Evolutionary conservation across 371 early-diverging fungal genomes (phyloP), one percentile per base, ranked within the genome.

Genomic region (Lichtheimia corymbifera): DNA sequence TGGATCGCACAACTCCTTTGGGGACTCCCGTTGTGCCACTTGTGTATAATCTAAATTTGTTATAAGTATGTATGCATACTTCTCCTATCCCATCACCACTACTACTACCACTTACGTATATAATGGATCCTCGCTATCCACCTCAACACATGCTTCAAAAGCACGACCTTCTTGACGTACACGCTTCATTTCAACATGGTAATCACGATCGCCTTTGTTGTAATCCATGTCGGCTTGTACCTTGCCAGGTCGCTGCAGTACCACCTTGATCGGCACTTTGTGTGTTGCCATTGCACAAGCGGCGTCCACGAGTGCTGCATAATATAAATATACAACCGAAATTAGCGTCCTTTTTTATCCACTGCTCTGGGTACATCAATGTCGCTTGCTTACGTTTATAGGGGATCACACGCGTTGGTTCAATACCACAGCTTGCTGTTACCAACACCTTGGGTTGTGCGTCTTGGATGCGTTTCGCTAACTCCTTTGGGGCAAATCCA

Each of bases 1-100:
- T 90, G 9, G 92, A 87, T 50, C 97, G 93, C 4, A 94, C 89
- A 7, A 98, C 93, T 20, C 97, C 97, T 80, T 93, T 93, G 20
- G 93, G 93, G 5, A 77, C 68, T 1, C 92, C 93, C 0, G 93
- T 93, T 12, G 91, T 91, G 6, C 97, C 97, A 64, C 90, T 89
- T 4, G 97, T 97, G 80, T 97, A 97, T 11, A 97, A 81, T 62
- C 95, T 88, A 55, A 40, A 40, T 45, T 45, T 45, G 15, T 5
- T 5, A 1, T 47, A 11, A 47, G 7, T 9, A 47, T 47, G 9
- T 22, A 47, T 17, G 47, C 47, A 47, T 2, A 14, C 2, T 12
- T 47, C 17, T 18, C 18, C 22, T n/a, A 17, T 17, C 22, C 22
- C 22, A 22, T 2, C 22, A n/a, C 9, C 47, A 13, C 47, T 47